Percentiles rank a stretch among this genome's conserved stretches.
Evolutionary conservation across 2,329 filamentous ascomycete species (phyloP).

Genomic region (Aciculosporium take): DNA sequence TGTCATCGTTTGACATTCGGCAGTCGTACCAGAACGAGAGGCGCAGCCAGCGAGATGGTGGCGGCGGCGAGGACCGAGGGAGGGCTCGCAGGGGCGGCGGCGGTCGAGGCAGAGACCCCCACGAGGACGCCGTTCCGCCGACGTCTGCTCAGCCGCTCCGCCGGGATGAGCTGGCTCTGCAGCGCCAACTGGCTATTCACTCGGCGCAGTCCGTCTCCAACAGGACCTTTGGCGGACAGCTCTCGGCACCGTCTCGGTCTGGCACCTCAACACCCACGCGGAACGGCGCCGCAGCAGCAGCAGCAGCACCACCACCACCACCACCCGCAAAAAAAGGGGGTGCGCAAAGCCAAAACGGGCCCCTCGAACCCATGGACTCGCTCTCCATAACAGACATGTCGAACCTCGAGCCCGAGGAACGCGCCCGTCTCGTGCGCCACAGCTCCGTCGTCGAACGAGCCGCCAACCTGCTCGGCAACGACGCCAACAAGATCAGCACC

Average conservation of each 20-base stretch:
- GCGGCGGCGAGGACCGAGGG: conserved; percentile 25
- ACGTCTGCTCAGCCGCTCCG: conserved; percentile 69
- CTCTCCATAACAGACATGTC: conserved; percentile 35
- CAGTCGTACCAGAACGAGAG: conserved; percentile 52
- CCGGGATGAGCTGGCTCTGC: conserved; percentile 79
- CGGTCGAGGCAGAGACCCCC: conserved; percentile 66
- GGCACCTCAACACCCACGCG: conserved; percentile 4
- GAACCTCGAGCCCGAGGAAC: conserved; percentile 58
- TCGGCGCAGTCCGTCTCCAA: conserved; percentile 68
- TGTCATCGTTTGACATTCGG: conserved; percentile 72
- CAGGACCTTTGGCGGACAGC: conserved; percentile 71
- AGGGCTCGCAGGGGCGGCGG: conserved; percentile 27
- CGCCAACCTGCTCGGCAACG: conserved; percentile 63
- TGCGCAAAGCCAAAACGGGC: conserved; percentile 7
- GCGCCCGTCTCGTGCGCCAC: conserved; percentile 67
- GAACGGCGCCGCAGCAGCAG: conserved; percentile 5
- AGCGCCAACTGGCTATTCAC: conserved; percentile 83
- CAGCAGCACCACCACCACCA: conserved; percentile 8
- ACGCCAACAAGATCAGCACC: conserved; percentile 55
- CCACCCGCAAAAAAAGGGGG: neutral
- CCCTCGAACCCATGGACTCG: conserved; percentile 29
- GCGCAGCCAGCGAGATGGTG: conserved; percentile 18
- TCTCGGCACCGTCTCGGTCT: conserved; percentile 35
- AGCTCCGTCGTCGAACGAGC: conserved; percentile 77
- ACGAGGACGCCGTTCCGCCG: conserved; percentile 61